A percentile compares a stretch with the other conserved stretches of the same genome.
These are phyloP conservation scores for Thalassia testudinum DNA, from an alignment of 116 monocot genomes.

Conservation along the genomic window DNA sequence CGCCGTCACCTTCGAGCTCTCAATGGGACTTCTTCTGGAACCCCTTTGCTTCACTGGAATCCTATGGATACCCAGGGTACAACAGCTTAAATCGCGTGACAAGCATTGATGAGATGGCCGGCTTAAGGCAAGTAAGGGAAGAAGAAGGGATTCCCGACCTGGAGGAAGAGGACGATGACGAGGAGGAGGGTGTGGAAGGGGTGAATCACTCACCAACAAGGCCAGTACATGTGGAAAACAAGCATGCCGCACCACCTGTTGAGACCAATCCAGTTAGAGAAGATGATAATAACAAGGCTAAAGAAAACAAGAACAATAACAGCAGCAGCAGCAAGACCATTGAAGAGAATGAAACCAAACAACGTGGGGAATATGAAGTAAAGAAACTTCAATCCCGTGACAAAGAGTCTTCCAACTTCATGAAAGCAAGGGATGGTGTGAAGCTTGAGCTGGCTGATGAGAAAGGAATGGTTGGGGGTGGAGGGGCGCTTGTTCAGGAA, in stretches of 20 bases:
- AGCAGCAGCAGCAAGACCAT: background rate
- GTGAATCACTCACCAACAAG: conserved; percentile 6
- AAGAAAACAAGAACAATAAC: background rate
- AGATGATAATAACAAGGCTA: no score
- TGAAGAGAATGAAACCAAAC: background rate
- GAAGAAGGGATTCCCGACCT: conserved; percentile 96
- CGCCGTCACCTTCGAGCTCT: conserved; percentile 49
- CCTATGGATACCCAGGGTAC: conserved; percentile 30
- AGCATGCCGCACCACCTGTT: conserved; percentile 2
- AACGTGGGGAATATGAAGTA: background rate
- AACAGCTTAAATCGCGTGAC: conserved; percentile 20
- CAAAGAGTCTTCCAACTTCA: conserved; percentile 18
- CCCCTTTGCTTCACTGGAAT: conserved; percentile 68
- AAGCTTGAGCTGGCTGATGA: conserved; percentile 32
- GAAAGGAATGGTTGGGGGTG: conserved; percentile 22
- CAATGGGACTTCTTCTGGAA: conserved; percentile 94
- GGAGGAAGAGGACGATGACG: conserved; percentile 51
- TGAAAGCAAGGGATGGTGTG: conserved; percentile 18
- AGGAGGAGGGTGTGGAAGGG: conserved; percentile 1
- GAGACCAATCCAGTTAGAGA: conserved; percentile 6
- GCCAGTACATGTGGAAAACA: conserved; percentile 7
- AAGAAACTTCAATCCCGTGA: conserved; percentile 35
- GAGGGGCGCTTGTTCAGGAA: conserved; percentile 18
- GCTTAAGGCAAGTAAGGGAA: conserved; percentile 65
- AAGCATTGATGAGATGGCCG: conserved; percentile 58